Percentiles rank a stretch among this genome's conserved stretches.
These are phyloP conservation scores for Cinnamomum micranthum DNA, from an alignment of 164 flowering plant genomes.

Conservation along the genomic window DNA sequence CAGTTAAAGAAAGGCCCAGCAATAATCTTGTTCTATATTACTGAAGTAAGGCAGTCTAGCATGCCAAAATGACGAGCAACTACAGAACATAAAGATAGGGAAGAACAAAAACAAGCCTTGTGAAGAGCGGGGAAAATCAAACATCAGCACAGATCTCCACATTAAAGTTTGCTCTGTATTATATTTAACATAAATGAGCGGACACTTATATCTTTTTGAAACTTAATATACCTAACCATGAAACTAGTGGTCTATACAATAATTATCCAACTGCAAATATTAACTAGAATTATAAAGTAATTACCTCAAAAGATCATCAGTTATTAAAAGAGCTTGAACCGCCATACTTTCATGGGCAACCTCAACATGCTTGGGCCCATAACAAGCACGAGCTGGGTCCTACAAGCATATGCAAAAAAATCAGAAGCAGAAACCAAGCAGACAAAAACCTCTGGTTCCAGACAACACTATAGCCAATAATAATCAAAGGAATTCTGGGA, in stretches of 20 bases:
- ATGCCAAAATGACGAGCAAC: background rate
- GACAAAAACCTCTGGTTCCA: background rate
- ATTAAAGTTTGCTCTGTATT: background rate
- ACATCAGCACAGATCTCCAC: background rate
- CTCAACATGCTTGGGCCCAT: constrained; percentile 93
- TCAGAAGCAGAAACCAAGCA: constrained; percentile 1
- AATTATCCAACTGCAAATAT: background rate
- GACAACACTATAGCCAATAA: background rate
- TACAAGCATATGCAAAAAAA: constrained; percentile 16
- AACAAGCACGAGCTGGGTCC: constrained; percentile 91
- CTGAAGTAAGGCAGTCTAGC: background rate
- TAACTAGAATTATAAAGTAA: constrained; percentile 7
- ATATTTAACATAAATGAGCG: background rate
- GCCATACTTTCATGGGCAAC: constrained; percentile 92
- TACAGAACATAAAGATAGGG: background rate
- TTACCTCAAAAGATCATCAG: constrained; percentile 96
- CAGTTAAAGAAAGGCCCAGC: background rate
- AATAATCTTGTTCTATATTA: background rate
- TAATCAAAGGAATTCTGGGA: too few species aligned
- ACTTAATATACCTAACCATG: background rate
- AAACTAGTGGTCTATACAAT: background rate
- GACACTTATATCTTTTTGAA: background rate
- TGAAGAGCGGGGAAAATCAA: background rate
- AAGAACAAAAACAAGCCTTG: background rate
- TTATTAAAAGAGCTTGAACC: constrained; percentile 75